Conservation (phyloP, 2,329 filamentous ascomycete species). For the Penicillium sumatraense region DNA sequence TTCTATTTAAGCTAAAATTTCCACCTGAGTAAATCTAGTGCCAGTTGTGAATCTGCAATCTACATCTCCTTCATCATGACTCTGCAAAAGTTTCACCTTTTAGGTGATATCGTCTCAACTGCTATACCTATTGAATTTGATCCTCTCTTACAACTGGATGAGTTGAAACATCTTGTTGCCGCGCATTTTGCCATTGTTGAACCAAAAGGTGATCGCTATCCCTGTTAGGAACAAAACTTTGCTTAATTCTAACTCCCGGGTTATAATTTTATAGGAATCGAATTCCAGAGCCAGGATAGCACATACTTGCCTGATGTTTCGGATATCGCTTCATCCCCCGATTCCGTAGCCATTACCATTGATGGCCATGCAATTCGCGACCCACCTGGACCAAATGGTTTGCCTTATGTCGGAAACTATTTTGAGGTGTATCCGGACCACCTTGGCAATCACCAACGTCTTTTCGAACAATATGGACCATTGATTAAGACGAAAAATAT, state of each 20-base stretch:
- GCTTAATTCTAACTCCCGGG: background rate
- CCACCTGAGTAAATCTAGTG: background rate
- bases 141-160: background rate
- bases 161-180: background rate
- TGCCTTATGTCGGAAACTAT: constrained; percentile 56
- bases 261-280: constrained; percentile 19
- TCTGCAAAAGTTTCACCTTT: constrained; percentile 26
- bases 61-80: constrained; percentile 13
- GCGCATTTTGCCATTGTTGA: background rate
- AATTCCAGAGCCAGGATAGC: constrained; percentile 20
- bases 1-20: background rate
- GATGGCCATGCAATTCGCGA: constrained; percentile 19
- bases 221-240: too few relatives aligned
- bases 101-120: constrained; percentile 17
- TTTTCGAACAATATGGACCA: constrained; percentile 59
- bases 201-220: background rate
- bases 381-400: constrained; percentile 15
- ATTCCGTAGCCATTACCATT: constrained; percentile 17
- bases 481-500: constrained; percentile 59
- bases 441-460: constrained; percentile 60
- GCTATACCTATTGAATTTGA: background rate
- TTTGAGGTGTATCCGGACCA: constrained; percentile 63
- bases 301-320: constrained; percentile 18
- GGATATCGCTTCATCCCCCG: constrained; percentile 16
- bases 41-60: background rate